phyloP scores from a whole-genome alignment of 2,329 filamentous ascomycete genomes.

The Botrytis porri region DNA sequence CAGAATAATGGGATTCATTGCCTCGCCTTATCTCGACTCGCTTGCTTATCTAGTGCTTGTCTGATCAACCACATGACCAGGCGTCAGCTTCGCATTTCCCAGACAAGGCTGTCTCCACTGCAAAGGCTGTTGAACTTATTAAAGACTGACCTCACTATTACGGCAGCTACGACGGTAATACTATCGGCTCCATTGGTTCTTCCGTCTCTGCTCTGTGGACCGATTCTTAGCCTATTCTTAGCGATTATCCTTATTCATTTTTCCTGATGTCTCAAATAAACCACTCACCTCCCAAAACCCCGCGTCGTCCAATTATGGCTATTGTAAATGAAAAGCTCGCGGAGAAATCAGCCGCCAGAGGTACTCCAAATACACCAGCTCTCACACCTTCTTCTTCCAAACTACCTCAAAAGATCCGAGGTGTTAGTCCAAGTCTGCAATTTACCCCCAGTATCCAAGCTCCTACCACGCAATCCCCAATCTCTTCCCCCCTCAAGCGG shows the following conservation, averaged over 20 bases:
- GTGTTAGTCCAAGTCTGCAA: not conserved
- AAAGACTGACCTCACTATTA: constrained; percentile 9
- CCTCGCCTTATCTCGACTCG: constrained; percentile 16
- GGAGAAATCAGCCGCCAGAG: constrained; percentile 18
- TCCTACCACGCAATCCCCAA: constrained; percentile 11
- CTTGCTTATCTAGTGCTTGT: constrained; percentile 15
- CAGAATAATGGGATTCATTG: constrained; percentile 6
- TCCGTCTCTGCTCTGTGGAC: not conserved
- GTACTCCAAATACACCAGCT: not conserved
- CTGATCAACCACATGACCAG: not conserved
- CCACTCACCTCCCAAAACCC: constrained; percentile 22
- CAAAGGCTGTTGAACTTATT: constrained; percentile 14
- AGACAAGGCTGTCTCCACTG: constrained; percentile 16
- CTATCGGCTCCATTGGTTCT: not conserved
- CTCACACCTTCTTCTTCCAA: constrained; percentile 16
- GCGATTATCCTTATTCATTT: constrained; percentile 6
- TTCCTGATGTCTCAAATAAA: constrained; percentile 25
- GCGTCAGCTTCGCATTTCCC: constrained; percentile 6
- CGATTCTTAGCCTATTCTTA: constrained; percentile 6
- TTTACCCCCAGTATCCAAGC: constrained; percentile 10
- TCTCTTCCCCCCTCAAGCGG: constrained; percentile 11
- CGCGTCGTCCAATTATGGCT: constrained; percentile 23
- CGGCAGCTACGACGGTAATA: constrained; percentile 20
- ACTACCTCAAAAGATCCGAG: constrained; percentile 17
- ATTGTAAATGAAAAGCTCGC: constrained; percentile 20